Percentiles rank a stretch among this genome's conserved stretches.
Conservation (phyloP, 495 filamentous ascomycete genomes). For the Hypomontagnella monticulosa region DNA sequence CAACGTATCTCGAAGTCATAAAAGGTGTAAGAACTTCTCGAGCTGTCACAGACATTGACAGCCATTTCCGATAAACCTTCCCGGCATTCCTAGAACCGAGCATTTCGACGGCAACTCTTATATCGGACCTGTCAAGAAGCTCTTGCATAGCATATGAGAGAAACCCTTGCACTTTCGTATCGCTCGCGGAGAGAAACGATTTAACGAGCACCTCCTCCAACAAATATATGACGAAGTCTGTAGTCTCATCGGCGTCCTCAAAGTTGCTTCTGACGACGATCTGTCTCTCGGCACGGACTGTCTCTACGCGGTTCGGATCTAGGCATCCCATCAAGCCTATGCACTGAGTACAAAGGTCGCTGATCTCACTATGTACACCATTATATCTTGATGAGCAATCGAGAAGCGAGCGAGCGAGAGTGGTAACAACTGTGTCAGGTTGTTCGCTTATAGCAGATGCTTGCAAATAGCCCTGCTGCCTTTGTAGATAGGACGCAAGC, state of each 20-base stretch:
- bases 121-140: constrained; percentile 77
- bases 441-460: constrained; percentile 85
- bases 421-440: constrained; percentile 76
- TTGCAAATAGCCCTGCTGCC: constrained; percentile 83
- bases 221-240: constrained; percentile 85
- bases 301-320: constrained; percentile 89
- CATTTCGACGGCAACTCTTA: constrained; percentile 65
- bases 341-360: constrained; percentile 77
- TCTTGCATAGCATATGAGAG: constrained; percentile 94
- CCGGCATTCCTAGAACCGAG: constrained; percentile 51
- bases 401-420: constrained; percentile 78
- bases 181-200: constrained; percentile 87
- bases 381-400: constrained; percentile 85
- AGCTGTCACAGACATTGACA: constrained; percentile 73
- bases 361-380: constrained; percentile 69
- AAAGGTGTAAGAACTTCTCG: constrained; percentile 87
- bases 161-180: constrained; percentile 87
- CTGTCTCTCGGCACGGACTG: constrained; percentile 75
- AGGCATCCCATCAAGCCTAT: constrained; percentile 89
- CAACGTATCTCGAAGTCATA: constrained; percentile 78
- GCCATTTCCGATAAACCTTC: constrained; percentile 75
- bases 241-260: constrained; percentile 76
- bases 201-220: constrained; percentile 89
- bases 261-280: constrained; percentile 91
- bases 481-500: constrained; percentile 73